A percentile compares a stretch with the other conserved stretches of the same genome.
Conservation (phyloP, 2,329 filamentous ascomycete species). For the Neonectria sp. region DNA sequence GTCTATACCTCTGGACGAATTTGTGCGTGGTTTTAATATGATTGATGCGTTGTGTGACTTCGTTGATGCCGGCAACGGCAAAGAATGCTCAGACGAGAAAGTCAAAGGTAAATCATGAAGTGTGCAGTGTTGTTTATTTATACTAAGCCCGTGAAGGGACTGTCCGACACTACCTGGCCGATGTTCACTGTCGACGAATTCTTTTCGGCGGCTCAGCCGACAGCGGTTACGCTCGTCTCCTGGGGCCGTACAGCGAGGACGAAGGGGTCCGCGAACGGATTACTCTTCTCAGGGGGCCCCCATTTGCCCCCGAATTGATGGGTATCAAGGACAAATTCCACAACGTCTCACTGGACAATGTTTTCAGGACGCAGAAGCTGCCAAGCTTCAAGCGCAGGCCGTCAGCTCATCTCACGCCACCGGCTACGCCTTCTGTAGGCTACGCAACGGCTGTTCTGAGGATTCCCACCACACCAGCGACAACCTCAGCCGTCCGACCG, state of each 20-base stretch:
- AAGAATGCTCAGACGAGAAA: slow-evolving; percentile 60
- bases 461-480: slow-evolving; percentile 38
- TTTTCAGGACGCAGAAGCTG: slow-evolving; percentile 47
- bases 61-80: slow-evolving; percentile 59
- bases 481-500: background rate
- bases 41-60: slow-evolving; percentile 55
- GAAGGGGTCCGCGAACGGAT: slow-evolving; percentile 48
- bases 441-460: too few species aligned
- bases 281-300: slow-evolving; percentile 56
- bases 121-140: slow-evolving; percentile 8
- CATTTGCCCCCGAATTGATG: slow-evolving; percentile 55
- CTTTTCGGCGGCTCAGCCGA: slow-evolving; percentile 60
- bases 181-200: slow-evolving; percentile 58
- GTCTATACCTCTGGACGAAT: slow-evolving; percentile 47
- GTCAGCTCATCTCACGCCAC: slow-evolving; percentile 26
- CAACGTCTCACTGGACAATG: slow-evolving; percentile 41
- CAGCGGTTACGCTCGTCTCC: slow-evolving; percentile 59
- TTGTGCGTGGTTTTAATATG: slow-evolving; percentile 60
- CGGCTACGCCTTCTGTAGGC: slow-evolving; percentile 22
- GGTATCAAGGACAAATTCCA: slow-evolving; percentile 49
- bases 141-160: slow-evolving; percentile 26
- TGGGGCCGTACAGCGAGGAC: slow-evolving; percentile 50
- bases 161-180: slow-evolving; percentile 50
- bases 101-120: slow-evolving; percentile 51
- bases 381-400: slow-evolving; percentile 22